Evolutionary conservation across 177 flowering plant species (phyloP).

Genomic region (Vitis hybrid): DNA sequence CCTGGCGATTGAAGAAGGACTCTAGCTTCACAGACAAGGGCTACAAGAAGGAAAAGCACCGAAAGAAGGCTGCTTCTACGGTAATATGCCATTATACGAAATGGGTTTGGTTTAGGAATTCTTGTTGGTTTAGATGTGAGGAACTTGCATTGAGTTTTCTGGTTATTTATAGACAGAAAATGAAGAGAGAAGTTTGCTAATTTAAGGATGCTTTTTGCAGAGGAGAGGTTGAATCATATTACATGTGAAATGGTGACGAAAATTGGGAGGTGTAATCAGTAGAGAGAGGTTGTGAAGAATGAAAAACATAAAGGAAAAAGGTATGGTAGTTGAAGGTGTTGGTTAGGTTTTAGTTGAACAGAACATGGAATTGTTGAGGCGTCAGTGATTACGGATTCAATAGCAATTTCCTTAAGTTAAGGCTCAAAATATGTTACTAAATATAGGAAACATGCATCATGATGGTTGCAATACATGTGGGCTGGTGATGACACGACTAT

Average conservation of each 20-base stretch:
- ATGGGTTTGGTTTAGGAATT: not conserved
- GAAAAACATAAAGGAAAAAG: not conserved
- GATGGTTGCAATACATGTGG: no score
- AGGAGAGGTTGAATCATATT: not conserved
- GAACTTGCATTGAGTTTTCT: slow-evolving; percentile 5
- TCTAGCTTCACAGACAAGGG: slow-evolving; percentile 18
- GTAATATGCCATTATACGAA: slow-evolving; percentile 13
- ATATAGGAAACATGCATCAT: no score
- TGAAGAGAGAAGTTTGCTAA: no score
- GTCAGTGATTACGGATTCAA: no score
- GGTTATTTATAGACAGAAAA: slow-evolving; percentile 6
- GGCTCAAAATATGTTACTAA: no score
- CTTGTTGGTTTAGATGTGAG: not conserved
- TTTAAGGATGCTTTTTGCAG: no score
- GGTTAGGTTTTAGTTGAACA: no score
- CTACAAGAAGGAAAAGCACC: slow-evolving; percentile 12
- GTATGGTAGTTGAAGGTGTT: no score
- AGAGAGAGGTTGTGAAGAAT: not conserved
- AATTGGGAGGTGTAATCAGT: not conserved
- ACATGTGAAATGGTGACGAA: slow-evolving; percentile 2
- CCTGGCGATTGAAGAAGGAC: slow-evolving; percentile 6
- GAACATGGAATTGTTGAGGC: no score
- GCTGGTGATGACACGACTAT: no score
- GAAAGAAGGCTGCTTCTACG: slow-evolving; percentile 7
- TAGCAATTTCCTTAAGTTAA: no score